Percentiles rank a stretch among this genome's conserved stretches.
Evolutionary conservation across 495 filamentous ascomycete species (phyloP).

Genomic region (Cudoniella acicularis): DNA sequence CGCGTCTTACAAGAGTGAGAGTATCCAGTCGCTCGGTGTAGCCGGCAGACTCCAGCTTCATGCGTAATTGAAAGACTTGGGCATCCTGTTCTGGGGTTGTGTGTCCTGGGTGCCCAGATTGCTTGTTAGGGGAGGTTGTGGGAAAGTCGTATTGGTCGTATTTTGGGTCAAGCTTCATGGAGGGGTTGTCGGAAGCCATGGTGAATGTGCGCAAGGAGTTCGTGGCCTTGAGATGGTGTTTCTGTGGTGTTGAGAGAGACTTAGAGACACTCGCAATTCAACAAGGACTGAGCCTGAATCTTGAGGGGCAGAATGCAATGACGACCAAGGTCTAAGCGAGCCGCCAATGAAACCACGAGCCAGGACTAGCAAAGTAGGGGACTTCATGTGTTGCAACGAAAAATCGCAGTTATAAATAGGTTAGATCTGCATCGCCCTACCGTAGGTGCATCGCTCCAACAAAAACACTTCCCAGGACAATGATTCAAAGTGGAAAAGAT

Average conservation of each 20-base stretch:
- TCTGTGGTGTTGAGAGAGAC: constrained; percentile 8
- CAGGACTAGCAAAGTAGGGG: too few relatives aligned
- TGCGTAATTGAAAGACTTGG: constrained; percentile 78
- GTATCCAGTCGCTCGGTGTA: constrained; percentile 87
- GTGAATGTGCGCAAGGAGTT: constrained; percentile 1
- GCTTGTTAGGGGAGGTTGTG: constrained; percentile 62
- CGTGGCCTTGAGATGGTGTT: constrained; percentile 7
- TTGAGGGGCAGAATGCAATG: background rate
- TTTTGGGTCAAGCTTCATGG: constrained; percentile 71
- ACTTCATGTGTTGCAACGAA: too few relatives aligned
- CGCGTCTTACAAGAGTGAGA: constrained; percentile 65
- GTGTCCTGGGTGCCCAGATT: constrained; percentile 82
- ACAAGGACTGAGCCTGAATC: background rate
- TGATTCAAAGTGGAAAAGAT: too few relatives aligned
- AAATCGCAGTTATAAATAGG: too few relatives aligned
- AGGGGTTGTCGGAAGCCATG: constrained; percentile 25
- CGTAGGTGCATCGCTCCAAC: too few relatives aligned
- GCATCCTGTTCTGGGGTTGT: constrained; percentile 87
- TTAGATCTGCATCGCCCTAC: too few relatives aligned
- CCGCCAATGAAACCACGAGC: too few relatives aligned
- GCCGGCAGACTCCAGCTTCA: constrained; percentile 77
- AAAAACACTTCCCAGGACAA: too few relatives aligned
- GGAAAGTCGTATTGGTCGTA: constrained; percentile 97
- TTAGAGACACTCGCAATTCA: background rate
- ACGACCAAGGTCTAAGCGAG: background rate